These are phyloP conservation scores for Aquilaria malaccensis DNA, from an alignment of 345 rosid species.

Conservation along the genomic window DNA sequence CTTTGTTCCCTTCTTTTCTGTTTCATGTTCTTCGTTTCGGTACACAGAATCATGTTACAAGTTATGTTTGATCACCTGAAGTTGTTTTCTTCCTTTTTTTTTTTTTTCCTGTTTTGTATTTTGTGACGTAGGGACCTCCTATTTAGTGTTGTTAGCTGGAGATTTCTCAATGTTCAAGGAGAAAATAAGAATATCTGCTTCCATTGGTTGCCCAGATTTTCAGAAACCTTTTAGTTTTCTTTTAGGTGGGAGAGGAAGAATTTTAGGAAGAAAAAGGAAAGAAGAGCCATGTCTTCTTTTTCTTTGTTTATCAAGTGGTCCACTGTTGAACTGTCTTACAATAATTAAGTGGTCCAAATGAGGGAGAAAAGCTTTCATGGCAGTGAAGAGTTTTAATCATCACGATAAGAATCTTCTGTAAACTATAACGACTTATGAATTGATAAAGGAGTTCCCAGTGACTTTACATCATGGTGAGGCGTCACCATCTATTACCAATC, in stretches of 20 bases:
- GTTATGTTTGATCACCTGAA: neutral
- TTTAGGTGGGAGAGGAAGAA: conserved; percentile 6
- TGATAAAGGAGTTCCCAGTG: too few relatives aligned
- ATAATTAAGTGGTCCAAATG: conserved; percentile 39
- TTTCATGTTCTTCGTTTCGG: neutral
- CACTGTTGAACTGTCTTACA: conserved; percentile 20
- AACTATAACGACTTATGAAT: conserved; percentile 8
- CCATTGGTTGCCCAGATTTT: too few relatives aligned
- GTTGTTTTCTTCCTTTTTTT: neutral
- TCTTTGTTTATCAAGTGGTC: conserved; percentile 24
- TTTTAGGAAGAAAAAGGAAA: neutral
- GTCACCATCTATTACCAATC: too few relatives aligned
- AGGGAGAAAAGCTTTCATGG: conserved; percentile 22
- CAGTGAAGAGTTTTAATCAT: conserved; percentile 23
- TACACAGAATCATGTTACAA: neutral
- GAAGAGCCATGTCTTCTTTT: neutral
- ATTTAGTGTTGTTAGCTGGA: too few relatives aligned
- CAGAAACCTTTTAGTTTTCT: neutral
- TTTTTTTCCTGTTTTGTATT: too few relatives aligned
- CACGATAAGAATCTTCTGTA: conserved; percentile 22
- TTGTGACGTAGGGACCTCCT: too few relatives aligned
- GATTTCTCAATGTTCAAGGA: too few relatives aligned
- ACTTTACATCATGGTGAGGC: too few relatives aligned
- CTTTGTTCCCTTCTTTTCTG: conserved; percentile 1
- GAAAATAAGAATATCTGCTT: too few relatives aligned